Evolutionary conservation across 352 stramenopile genomes (phyloP).

Genomic region (Stramenopiles sp.): DNA sequence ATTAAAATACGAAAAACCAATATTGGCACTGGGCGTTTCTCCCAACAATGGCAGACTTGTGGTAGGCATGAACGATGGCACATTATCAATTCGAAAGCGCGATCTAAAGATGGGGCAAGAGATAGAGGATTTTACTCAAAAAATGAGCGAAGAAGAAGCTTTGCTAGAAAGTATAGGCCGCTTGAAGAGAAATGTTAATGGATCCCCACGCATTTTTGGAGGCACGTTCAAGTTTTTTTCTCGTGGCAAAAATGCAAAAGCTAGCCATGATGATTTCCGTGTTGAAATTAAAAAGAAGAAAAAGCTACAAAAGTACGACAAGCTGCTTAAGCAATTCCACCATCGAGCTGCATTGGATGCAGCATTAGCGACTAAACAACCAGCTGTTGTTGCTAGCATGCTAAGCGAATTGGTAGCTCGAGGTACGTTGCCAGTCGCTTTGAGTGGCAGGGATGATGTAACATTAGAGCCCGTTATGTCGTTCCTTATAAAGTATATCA

Average conservation of each 20-base stretch:
- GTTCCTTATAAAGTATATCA: conserved; percentile 82
- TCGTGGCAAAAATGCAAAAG: conserved; percentile 55
- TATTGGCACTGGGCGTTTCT: conserved; percentile 54
- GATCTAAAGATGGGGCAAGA: conserved; percentile 31
- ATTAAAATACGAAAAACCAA: conserved; percentile 57
- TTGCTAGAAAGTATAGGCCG: background rate
- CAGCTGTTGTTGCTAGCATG: conserved; percentile 69
- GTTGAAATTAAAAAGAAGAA: conserved; percentile 54
- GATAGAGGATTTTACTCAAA: background rate
- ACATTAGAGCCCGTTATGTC: conserved; percentile 75
- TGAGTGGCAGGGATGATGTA: conserved; percentile 74
- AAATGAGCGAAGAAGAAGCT: background rate
- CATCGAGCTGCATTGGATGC: conserved; percentile 85
- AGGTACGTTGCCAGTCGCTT: conserved; percentile 58
- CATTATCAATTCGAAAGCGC: conserved; percentile 51
- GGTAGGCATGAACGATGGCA: conserved; percentile 44
- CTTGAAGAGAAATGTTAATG: background rate
- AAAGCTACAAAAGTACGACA: conserved; percentile 72
- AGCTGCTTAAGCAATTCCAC: conserved; percentile 74
- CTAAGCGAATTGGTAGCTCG: conserved; percentile 78
- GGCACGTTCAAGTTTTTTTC: conserved; percentile 69
- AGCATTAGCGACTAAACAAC: conserved; percentile 64
- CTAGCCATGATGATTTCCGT: conserved; percentile 40
- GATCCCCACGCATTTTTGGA: conserved; percentile 30
- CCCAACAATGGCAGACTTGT: conserved; percentile 56